phyloP scores from a whole-genome alignment of 164 flowering plant genomes.

The Liquidambar formosana region DNA sequence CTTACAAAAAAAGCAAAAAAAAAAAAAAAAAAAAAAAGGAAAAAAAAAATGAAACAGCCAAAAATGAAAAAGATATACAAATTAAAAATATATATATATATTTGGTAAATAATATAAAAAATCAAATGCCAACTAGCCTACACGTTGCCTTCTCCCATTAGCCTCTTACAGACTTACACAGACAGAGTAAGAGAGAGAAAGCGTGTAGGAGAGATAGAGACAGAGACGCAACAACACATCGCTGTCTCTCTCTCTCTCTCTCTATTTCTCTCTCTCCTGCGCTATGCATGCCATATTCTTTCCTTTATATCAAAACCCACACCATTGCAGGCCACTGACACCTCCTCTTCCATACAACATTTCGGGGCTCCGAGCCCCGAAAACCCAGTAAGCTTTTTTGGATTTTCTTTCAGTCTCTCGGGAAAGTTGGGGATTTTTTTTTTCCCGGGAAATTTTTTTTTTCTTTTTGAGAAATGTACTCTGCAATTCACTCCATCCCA shows the following conservation, averaged over 20 bases:
- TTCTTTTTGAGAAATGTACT: constrained; percentile 44
- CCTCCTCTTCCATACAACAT: background rate
- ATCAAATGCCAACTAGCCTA: constrained; percentile 8
- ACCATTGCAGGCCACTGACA: background rate
- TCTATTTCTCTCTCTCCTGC: background rate
- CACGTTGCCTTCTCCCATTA: constrained; percentile 1
- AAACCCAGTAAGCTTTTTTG: background rate
- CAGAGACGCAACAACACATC: constrained; percentile 29
- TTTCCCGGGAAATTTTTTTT: background rate
- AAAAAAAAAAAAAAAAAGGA: too few species aligned
- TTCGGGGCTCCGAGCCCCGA: constrained; percentile 14
- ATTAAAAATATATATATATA: too few species aligned
- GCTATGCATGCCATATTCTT: background rate
- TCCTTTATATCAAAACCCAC: background rate
- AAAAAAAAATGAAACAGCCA: too few species aligned
- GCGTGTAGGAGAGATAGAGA: background rate
- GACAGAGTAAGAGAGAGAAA: constrained; percentile 5
- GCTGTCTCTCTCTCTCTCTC: constrained; percentile 23
- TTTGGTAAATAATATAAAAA: background rate
- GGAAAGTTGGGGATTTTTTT: background rate
- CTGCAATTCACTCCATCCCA: constrained; percentile 43
- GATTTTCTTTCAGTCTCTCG: background rate
- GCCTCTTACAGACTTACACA: background rate
- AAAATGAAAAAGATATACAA: too few species aligned
- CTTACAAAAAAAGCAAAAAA: too few species aligned